Conservation (phyloP, 83 land plant genomes). For the Picea abies region DNA sequence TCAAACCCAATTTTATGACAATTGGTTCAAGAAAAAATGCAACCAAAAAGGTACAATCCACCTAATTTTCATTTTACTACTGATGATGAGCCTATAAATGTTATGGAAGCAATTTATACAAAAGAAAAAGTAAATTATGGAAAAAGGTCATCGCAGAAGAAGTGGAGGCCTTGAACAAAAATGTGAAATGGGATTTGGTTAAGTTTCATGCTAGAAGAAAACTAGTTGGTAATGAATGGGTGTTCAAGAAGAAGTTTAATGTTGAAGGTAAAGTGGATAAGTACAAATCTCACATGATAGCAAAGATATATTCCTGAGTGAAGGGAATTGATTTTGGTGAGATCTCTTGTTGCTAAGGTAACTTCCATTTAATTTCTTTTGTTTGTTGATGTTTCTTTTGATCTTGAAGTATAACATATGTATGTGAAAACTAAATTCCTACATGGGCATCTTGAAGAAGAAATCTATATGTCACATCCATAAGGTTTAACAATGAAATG, state of each 20-base stretch:
- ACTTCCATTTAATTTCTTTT: too few species aligned
- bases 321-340: too few species aligned
- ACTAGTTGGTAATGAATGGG: background rate
- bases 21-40: background rate
- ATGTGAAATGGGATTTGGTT: background rate
- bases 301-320: too few species aligned
- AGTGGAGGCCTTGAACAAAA: background rate
- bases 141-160: background rate
- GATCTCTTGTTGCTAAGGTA: too few species aligned
- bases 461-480: background rate
- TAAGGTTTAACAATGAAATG: background rate
- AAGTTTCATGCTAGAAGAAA: background rate
- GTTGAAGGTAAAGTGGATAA: too few species aligned
- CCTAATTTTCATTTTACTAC: background rate
- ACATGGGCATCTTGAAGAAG: background rate
- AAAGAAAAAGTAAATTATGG: background rate
- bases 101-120: background rate
- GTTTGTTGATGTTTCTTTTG: background rate
- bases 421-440: background rate
- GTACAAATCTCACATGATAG: too few species aligned
- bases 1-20: background rate
- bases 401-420: background rate
- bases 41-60: background rate
- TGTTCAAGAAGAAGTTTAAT: background rate
- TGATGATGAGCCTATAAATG: background rate